A percentile compares a stretch with the other conserved stretches of the same genome.
These are phyloP conservation scores for Backusella liffmaniae DNA, from an alignment of 192 early-diverging fungal species.

Conservation along the genomic window DNA sequence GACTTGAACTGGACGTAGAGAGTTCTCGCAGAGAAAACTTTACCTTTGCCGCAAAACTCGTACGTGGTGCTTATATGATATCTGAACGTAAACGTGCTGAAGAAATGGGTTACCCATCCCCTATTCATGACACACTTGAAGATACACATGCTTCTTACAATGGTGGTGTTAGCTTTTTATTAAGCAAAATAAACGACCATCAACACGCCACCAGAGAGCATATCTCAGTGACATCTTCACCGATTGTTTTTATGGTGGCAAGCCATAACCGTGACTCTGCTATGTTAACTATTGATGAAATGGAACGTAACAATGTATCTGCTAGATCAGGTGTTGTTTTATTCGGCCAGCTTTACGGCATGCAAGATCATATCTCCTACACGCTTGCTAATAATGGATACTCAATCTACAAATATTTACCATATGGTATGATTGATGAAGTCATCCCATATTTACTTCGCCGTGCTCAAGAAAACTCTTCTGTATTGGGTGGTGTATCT, in stretches of 20 bases:
- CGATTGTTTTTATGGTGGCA: conserved; percentile 81
- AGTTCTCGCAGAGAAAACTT: conserved; percentile 69
- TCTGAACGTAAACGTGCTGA: conserved; percentile 63
- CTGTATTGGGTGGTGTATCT: conserved; percentile 64
- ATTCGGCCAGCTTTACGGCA: conserved; percentile 94
- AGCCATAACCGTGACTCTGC: conserved; percentile 88
- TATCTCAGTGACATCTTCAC: conserved; percentile 28
- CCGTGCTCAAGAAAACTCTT: conserved; percentile 92
- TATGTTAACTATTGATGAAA: conserved; percentile 52
- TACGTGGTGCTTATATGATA: conserved; percentile 54
- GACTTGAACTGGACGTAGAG: conserved; percentile 66
- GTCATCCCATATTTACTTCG: conserved; percentile 93
- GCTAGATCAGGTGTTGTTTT: conserved; percentile 62
- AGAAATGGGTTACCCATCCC: conserved; percentile 66
- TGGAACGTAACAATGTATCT: conserved; percentile 60
- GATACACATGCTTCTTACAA: conserved; percentile 87
- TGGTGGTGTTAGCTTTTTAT: conserved; percentile 66
- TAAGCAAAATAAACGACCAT: conserved; percentile 55
- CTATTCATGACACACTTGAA: conserved; percentile 77
- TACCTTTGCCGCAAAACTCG: conserved; percentile 79
- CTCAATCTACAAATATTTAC: conserved; percentile 89
- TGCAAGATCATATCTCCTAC: conserved; percentile 90
- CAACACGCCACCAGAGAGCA: conserved; percentile 22
- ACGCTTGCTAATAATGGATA: conserved; percentile 74
- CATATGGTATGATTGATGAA: conserved; percentile 87